Base-by-base conservation (phyloP, 768 basidiomycete genomes). In the Amanita brunnescens region DNA sequence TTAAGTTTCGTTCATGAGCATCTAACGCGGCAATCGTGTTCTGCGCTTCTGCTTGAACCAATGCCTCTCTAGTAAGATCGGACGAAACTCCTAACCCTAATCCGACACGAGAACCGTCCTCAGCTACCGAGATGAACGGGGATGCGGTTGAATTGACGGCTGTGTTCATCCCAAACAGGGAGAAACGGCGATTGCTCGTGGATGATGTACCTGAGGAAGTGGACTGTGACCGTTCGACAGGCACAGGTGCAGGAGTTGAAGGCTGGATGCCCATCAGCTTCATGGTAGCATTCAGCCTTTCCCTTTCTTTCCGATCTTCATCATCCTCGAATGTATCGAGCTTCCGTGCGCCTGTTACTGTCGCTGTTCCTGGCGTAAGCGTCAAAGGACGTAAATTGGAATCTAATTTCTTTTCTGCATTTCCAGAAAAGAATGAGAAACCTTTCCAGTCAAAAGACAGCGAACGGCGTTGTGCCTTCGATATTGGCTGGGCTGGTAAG, bases 181-280 rank as follows among this genome's bases (percentile, higher is more conserved):
- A 83, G 66, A 90, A 87, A 33, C 85, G 80, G 21, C 70, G 69
- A 54, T 70, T 68, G 38, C 61, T 67, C 4, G 70, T 59, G 9
- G 67, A 60, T 12, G 64, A 66, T 23, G 64, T 45, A 44, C 51
- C 39, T 60, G 57, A 52, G 18, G 64, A 50, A 45, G 60, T 55
- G 6, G 65, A 59, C 16, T 62, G 55, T 47, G 66, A 47, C 41
- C 59, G 59, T 54, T 67, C 58, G 38, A 69, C 55, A 12, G 59
- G 54, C 18, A 52, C 43, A 2, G 72, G 62, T n/a, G 77, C 65
- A 12, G 76, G 68, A 45, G 73, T 61, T n/a, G 71, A 63, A 26
- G 84, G 81, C 64, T 86, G 82, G 54, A 95, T 90, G 4, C 95
- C 95, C 85, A 94, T 91, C 24, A 95, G 70, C 64, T 91, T 90